Evolutionary conservation across 2,329 filamentous ascomycete species (phyloP), one percentile per base, ranked within the genome.

Genomic region (Phialophora verrucosa): DNA sequence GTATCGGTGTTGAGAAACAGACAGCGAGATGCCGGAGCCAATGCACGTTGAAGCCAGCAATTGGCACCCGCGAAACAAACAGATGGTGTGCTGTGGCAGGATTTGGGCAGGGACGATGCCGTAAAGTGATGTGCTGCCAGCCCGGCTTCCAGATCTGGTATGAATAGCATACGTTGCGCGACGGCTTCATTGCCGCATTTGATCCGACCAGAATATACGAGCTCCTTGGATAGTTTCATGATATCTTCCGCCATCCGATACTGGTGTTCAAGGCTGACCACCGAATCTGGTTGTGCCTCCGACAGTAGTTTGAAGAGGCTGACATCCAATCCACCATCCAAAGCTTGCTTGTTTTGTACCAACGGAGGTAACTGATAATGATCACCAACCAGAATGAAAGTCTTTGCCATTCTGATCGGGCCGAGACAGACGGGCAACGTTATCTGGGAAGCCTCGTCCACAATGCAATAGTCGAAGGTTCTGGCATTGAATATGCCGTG

Each of bases 181-280:
- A 98, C 88, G 60, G 85, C 83, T 55, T 90, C 84, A 4, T 89
- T 96, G 27, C 95, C 95, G 75, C 95, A 99, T 74, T 95, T 94
- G 44, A 99, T 84, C 42, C 89, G 87, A 4, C 93, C 94, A n/a
- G 89, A 84, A 79, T 99, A 99, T 73, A 99, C 97, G 63, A 99
- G 85, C 1, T 87, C 91, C 77, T 97, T 99, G 69, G 92, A 96
- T 14, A 99, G 85, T 1, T 90, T 85, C 94, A 98, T 98, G 67
- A 99, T 91, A 68, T 99, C 95, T 72, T 95, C 91, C 74, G 92
- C 97, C 95, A 99, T 99, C 68, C 95, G 92, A 76, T 99, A 99
- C 76, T 99, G 95, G 74, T 97, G 93, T 73, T 95, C 93, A 1
- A 99, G 85, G 69, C 91, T 96, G 68, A 96, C 92, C 1, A 99